Evolutionary conservation across 2,329 filamentous ascomycete species (phyloP), one percentile per base, ranked within the genome.

Genomic region (Eurotiales sp.): DNA sequence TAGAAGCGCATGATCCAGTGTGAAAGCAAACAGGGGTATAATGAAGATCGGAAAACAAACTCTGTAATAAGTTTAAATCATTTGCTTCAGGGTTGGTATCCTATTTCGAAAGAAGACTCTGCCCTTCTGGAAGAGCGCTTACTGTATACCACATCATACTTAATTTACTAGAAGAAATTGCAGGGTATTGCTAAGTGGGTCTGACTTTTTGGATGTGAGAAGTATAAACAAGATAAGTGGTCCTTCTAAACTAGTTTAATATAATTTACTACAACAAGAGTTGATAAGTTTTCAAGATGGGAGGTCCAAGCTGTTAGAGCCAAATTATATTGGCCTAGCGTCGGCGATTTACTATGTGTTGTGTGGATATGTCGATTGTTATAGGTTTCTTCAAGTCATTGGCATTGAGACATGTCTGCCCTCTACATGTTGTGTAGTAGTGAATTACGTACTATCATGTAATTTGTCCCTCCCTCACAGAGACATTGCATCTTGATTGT

Each of bases 111-210:
- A 34, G 30, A 4, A n/a, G n/a, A 34, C 30, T 15, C 14, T 34
- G 15, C 15, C 30, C 12, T 5, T 34, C 30, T 22, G 29, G 12
- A 23, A 22, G 10, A 10, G 21, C n/a, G 27, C 22, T 14, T 7
- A 15, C 40, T 23, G 25, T 42, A 23, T 22, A 22, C 40, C 21
- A 15, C 40, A n/a, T 42, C 27, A 23, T 22, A 22, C 40, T 14
- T 43, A 36, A 46, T 25, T 14, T 46, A 46, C 19, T 22, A 10
- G 43, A 47, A 11, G 23, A 47, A 23, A 47, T 47, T 47, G 34
- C 45, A 40, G 45, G 45, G 34, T 23, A 14, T 47, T n/a, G 12
- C 15, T n/a, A 34, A n/a, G 30, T 34, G 30, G 30, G 30, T 34
- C 30, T 4, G 14, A 8, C 14, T 14, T 15, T n/a, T 8, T 34